Conservation (phyloP, 2,329 filamentous ascomycete genomes). For the Didymosphaeria variabile region DNA sequence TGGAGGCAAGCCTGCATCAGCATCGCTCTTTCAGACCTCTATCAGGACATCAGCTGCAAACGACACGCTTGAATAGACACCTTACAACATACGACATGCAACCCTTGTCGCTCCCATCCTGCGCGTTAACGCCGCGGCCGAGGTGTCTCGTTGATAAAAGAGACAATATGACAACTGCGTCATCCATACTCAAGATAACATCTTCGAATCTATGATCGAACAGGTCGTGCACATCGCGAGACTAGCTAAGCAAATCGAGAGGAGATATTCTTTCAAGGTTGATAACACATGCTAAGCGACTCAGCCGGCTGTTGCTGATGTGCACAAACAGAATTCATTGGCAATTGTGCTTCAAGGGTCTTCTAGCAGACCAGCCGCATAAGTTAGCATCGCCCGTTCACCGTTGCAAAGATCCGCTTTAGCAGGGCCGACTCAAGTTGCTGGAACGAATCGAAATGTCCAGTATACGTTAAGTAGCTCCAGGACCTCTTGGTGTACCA, state of each 20-base stretch:
- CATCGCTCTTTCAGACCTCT: background rate
- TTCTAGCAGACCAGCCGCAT: background rate
- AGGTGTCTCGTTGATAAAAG: constrained; percentile 7
- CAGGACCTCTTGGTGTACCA: background rate
- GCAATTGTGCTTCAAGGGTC: background rate
- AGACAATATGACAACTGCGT: constrained; percentile 4
- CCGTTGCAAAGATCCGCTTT: background rate
- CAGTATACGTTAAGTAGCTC: background rate
- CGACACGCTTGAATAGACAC: background rate
- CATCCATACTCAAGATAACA: background rate
- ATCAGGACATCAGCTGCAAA: background rate
- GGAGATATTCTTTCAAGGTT: background rate
- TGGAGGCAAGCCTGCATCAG: background rate
- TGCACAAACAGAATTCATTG: background rate
- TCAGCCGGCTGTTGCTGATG: no score
- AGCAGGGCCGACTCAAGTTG: background rate
- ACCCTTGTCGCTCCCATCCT: background rate
- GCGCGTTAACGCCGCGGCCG: background rate
- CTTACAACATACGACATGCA: background rate
- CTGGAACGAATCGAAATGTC: background rate
- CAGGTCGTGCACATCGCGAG: background rate
- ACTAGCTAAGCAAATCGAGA: background rate
- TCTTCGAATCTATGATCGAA: background rate
- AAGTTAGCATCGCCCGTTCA: background rate
- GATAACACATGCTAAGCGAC: no score